Percentiles rank a stretch among this genome's conserved stretches.
Conservation (phyloP, 2,329 filamentous ascomycete species). For the Xylaria arbuscula region DNA sequence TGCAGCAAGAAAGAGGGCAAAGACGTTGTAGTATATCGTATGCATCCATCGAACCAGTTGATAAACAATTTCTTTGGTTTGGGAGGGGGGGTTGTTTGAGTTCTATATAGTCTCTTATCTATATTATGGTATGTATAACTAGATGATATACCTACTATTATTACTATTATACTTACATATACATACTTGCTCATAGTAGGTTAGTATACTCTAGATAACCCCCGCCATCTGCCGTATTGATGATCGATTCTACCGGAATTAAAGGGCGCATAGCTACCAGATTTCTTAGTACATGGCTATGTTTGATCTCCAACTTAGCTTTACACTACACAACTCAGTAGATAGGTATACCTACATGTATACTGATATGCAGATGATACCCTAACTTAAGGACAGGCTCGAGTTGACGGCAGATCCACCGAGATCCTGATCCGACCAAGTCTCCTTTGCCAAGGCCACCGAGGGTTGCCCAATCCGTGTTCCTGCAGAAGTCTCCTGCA, state of each 20-base stretch:
- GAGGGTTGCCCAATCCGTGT: conserved; percentile 28
- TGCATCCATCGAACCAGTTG: conserved; percentile 4
- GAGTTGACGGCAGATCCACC: conserved; percentile 21
- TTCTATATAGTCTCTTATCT: conserved; percentile 15
- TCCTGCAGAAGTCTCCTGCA: conserved; percentile 40
- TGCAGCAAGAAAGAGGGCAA: background rate
- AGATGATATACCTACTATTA: background rate
- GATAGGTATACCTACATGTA: background rate
- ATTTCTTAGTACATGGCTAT: conserved; percentile 6
- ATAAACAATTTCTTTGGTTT: conserved; percentile 5
- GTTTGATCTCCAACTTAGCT: conserved; percentile 36
- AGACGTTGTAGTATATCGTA: background rate
- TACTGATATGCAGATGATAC: background rate
- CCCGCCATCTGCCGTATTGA: too few species aligned
- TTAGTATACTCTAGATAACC: background rate
- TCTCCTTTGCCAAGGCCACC: conserved; percentile 22
- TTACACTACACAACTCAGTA: background rate
- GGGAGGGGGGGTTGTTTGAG: conserved; percentile 1
- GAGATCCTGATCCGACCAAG: conserved; percentile 14
- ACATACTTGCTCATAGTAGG: background rate
- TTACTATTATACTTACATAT: background rate
- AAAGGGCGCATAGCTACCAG: conserved; percentile 26
- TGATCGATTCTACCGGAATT: conserved; percentile 33
- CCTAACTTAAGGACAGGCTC: conserved; percentile 19
- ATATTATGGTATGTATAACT: background rate